phyloP scores from a whole-genome alignment of 345 rosid species.

The Citrus hindsii region DNA sequence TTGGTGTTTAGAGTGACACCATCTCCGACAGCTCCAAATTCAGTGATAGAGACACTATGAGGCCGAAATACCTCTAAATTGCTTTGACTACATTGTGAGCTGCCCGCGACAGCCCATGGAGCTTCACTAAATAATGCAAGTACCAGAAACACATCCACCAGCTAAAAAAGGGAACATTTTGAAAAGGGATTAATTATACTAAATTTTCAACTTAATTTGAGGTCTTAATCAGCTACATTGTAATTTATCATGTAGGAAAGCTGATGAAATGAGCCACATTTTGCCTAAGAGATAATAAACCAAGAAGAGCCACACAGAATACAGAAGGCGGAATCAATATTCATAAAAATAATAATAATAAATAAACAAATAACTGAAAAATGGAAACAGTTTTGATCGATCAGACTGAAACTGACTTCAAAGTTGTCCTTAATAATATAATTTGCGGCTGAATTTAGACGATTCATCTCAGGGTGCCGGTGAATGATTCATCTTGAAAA shows the following conservation, averaged over 20 bases:
- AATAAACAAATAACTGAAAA: background rate
- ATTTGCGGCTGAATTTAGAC: conserved; percentile 9
- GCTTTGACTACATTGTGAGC: conserved; percentile 49
- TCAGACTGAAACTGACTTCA: conserved; percentile 8
- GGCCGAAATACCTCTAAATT: conserved; percentile 56
- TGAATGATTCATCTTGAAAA: conserved; percentile 10
- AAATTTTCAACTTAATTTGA: background rate
- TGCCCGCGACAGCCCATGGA: conserved; percentile 48
- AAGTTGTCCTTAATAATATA: background rate
- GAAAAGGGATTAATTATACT: conserved; percentile 3
- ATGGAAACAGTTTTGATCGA: background rate
- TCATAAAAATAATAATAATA: background rate
- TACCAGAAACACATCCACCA: conserved; percentile 68
- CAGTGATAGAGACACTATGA: conserved; percentile 92
- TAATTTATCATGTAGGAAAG: conserved; percentile 5
- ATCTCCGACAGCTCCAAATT: conserved; percentile 99
- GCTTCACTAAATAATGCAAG: conserved; percentile 43
- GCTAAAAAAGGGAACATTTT: conserved; percentile 51
- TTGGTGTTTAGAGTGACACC: conserved; percentile 91
- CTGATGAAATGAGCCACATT: conserved; percentile 26
- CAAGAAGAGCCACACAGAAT: background rate
- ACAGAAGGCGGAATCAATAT: background rate
- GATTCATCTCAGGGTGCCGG: conserved; percentile 1
- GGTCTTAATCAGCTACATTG: conserved; percentile 10
- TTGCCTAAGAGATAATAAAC: conserved; percentile 11